These are phyloP conservation scores for Pythium sp. DNA, from an alignment of 352 stramenopile genomes.

Conservation along the genomic window DNA sequence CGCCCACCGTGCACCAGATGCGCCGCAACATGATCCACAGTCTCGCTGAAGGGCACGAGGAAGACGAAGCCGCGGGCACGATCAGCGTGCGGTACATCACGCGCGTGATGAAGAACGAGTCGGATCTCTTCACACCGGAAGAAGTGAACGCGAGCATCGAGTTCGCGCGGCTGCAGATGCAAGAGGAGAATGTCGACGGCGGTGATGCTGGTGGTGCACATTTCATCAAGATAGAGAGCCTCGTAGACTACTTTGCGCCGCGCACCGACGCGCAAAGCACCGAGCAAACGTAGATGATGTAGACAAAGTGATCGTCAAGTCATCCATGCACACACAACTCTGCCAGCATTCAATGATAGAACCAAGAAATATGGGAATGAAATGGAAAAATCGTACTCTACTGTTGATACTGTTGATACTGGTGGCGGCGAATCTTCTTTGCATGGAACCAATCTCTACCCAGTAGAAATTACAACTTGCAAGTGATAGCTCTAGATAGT, in stretches of 20 bases:
- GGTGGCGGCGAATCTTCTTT: not conserved
- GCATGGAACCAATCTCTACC: not conserved
- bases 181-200: not conserved
- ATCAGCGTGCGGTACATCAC: conserved; percentile 56
- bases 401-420: not conserved
- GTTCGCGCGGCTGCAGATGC: conserved; percentile 29
- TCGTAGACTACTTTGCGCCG: conserved; percentile 14
- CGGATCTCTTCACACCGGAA: conserved; percentile 43
- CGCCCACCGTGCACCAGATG: conserved; percentile 43
- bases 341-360: not conserved
- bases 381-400: not conserved
- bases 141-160: conserved; percentile 54
- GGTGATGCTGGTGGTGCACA: not conserved
- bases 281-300: not conserved
- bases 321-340: not conserved
- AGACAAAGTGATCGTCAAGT: not conserved
- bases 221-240: conserved; percentile 9
- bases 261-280: not conserved
- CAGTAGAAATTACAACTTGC: not conserved
- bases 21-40: conserved; percentile 57
- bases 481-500: not conserved
- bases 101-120: conserved; percentile 52
- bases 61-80: conserved; percentile 36
- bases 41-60: conserved; percentile 54
- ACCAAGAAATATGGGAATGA: not conserved